phyloP scores from a whole-genome alignment of 164 flowering plant species.

The Vitis rupestris region DNA sequence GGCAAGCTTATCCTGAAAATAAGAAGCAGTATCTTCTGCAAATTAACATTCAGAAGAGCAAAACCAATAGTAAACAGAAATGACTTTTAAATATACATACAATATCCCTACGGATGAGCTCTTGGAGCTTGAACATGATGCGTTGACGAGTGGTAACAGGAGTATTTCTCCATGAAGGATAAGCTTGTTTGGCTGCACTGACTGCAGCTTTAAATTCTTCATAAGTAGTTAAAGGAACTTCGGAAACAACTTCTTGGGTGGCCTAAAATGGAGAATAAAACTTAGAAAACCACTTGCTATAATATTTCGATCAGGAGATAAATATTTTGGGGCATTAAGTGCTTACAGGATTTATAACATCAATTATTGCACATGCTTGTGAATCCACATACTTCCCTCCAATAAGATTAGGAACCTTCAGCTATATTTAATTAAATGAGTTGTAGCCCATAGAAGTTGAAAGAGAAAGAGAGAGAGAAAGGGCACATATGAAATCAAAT shows the following conservation, averaged over 20 bases:
- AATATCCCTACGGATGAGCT: constrained; percentile 79
- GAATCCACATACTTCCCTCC: constrained; percentile 73
- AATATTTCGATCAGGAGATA: background rate
- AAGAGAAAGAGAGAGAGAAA: constrained; percentile 1
- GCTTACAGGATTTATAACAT: constrained; percentile 82
- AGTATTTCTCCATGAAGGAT: constrained; percentile 75
- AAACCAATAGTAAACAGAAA: background rate
- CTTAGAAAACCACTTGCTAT: background rate
- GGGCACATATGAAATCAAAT: background rate
- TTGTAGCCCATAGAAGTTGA: background rate
- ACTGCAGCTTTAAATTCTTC: constrained; percentile 88
- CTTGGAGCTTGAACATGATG: constrained; percentile 81
- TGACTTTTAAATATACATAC: constrained; percentile 25
- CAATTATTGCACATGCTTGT: constrained; percentile 38
- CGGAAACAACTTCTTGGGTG: constrained; percentile 83
- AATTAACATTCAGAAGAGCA: constrained; percentile 1
- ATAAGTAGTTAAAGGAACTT: constrained; percentile 69
- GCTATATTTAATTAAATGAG: constrained; percentile 6
- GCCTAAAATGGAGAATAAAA: constrained; percentile 42
- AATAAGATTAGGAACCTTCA: constrained; percentile 63
- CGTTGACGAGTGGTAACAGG: constrained; percentile 77
- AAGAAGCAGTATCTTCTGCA: background rate
- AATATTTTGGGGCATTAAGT: background rate
- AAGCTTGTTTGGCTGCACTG: constrained; percentile 72
- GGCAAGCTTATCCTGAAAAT: constrained; percentile 76